Evolutionary conservation across 176 grass and related monocot species (phyloP), one percentile per base, ranked within the genome.

Genomic region (Carex littledalei): DNA sequence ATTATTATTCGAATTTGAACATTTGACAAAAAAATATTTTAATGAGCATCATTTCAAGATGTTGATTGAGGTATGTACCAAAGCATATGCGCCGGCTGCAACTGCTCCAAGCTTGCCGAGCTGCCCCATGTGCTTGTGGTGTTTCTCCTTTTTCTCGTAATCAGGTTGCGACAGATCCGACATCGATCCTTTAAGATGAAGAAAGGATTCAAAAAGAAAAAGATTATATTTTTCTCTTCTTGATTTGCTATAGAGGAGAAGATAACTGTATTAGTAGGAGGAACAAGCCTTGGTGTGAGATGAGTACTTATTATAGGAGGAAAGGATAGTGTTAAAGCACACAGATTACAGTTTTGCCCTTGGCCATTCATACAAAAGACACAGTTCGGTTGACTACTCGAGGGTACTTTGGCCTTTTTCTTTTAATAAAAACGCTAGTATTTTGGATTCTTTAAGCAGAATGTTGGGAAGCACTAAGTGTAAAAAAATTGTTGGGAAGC

Each of bases 61-160:
- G 37, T 70, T 9, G 17, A 39, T 43, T n/a, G 10, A n/a, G 14
- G 67, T 85, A n/a, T n/a, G n/a, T n/a, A 94, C 90, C 57, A 92
- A 8, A 65, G 90, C 88, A 34, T 89, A 94, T 5, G 88, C 90
- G 13, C 90, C 90, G 17, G 90, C 90, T 15, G 93, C 88, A 0
- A 94, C 31, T 9, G 86, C 37, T 20, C 93, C 86, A 17, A 94
- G 76, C 63, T 80, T 69, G 26, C 88, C 90, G 56, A 94, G 90
- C 11, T 90, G 86, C 78, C 89, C 93, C 88, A 68, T 53, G 82
- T 90, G 93, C 79, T 94, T 94, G 90, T 94, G 88, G 31, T 92
- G 88, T 81, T 90, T 94, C 82, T 84, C 90, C 70, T 94, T 41
- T 69, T 94, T 89, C 52, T 87, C 47, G 63, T 92, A 80, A 86